Conservation (phyloP, 805 yeast genomes). For the Kodamaea kaohsiungensis region DNA sequence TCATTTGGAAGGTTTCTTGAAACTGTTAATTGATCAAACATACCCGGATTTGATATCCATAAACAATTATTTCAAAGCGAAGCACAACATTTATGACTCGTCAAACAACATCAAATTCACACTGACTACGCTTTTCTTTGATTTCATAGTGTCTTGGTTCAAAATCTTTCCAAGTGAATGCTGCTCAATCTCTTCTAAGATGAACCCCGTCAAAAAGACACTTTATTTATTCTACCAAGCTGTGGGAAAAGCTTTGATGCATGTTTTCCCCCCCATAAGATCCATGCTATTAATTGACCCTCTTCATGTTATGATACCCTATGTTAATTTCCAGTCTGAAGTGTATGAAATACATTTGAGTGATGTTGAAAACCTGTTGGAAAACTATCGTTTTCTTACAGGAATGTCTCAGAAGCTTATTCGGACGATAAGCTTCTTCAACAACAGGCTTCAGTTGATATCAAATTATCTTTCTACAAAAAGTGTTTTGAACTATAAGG, state of each 20-base stretch:
- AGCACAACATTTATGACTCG: constrained; percentile 15
- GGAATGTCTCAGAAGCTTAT: constrained; percentile 27
- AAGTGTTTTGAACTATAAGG: constrained; percentile 21
- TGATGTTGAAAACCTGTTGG: constrained; percentile 13
- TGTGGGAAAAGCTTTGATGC: constrained; percentile 34
- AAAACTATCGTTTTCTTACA: constrained; percentile 20
- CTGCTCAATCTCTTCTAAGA: constrained; percentile 26
- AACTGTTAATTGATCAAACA: constrained; percentile 23
- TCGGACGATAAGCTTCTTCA: constrained; percentile 35
- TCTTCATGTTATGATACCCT: constrained; percentile 31
- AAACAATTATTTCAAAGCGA: constrained; percentile 24
- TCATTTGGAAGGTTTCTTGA: constrained; percentile 33
- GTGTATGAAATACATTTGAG: constrained; percentile 15
- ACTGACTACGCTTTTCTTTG: constrained; percentile 33
- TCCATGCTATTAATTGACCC: constrained; percentile 37
- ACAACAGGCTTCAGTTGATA: constrained; percentile 27
- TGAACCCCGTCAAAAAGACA: constrained; percentile 32
- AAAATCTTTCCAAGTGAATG: constrained; percentile 35
- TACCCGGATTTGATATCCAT: constrained; percentile 29
- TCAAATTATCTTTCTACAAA: constrained; percentile 23
- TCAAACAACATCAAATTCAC: constrained; percentile 22
- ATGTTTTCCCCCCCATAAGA: constrained; percentile 36
- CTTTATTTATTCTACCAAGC: constrained; percentile 37
- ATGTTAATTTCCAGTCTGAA: constrained; percentile 27
- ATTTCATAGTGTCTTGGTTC: constrained; percentile 38